phyloP scores from a whole-genome alignment of 768 basidiomycete species.

The Lactifluus pinguis region DNA sequence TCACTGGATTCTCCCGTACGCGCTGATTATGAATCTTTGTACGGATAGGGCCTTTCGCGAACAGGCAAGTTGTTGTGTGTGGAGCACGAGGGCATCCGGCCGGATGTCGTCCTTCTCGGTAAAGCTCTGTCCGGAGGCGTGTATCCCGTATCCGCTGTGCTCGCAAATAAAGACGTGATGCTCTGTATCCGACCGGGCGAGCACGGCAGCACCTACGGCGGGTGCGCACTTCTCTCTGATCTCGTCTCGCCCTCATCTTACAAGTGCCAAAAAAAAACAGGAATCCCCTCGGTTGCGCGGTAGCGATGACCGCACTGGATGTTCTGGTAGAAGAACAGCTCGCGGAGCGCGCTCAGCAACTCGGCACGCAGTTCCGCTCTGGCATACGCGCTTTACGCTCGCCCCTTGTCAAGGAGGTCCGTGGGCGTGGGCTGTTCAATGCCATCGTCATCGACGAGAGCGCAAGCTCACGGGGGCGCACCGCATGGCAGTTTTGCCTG shows the following conservation, averaged over 20 bases:
- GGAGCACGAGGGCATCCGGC: constrained; percentile 80
- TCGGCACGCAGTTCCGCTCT: constrained; percentile 77
- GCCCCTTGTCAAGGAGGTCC: constrained; percentile 68
- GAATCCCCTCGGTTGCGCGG: constrained; percentile 94
- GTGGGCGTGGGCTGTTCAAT: constrained; percentile 85
- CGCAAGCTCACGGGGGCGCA: constrained; percentile 64
- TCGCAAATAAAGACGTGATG: constrained; percentile 89
- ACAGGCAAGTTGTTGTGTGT: constrained; percentile 92
- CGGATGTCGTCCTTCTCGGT: constrained; percentile 88
- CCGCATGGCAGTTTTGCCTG: constrained; percentile 94
- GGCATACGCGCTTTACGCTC: constrained; percentile 50
- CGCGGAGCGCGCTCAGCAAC: constrained; percentile 59
- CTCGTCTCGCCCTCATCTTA: constrained; percentile 1
- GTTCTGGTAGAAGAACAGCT: constrained; percentile 89
- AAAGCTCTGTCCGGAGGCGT: constrained; percentile 97
- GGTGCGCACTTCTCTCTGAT: constrained; percentile 39
- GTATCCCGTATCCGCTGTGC: constrained; percentile 93
- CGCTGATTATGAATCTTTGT: constrained; percentile 8
- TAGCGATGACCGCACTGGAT: constrained; percentile 83
- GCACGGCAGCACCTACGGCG: constrained; percentile 94
- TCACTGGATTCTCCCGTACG: constrained; percentile 4
- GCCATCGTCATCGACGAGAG: constrained; percentile 88
- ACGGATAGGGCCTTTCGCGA: constrained; percentile 67
- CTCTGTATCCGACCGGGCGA: constrained; percentile 90
- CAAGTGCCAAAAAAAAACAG: constrained; percentile 29